Base-by-base conservation (phyloP, 805 yeast genomes). In the Millerago galiae region DNA sequence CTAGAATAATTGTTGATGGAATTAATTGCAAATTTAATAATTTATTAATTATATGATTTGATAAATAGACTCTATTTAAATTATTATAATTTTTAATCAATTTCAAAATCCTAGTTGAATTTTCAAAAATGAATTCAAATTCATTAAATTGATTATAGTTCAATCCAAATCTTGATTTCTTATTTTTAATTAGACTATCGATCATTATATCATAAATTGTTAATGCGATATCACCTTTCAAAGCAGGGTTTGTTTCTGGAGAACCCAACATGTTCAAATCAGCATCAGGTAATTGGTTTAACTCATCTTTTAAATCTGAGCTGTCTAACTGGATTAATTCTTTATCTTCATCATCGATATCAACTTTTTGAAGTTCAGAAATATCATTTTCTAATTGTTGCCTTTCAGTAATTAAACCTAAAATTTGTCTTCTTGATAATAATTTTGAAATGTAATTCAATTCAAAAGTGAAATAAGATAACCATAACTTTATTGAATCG, bases 401-500 rank as follows among this genome's bases (percentile, higher is more conserved):
- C 46, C 78, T 74, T 51, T 82, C 90, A 28, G 86, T 79, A 32
- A 84, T 72, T 43, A 90, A 68, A 4, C 91, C 91, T 60, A 91
- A 69, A 8, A 91, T 78, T 60, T 81, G 77, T 60, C 98, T 74
- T 65, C 98, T 77, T 7, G 88, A 81, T 38, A 90, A 68, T 46
- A 93, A 71, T 60, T 87, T 88, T 10, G 95, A 80, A 26, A 90
- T 78, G 55, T 89, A 91, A 18, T 84, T 76, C 53, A 91, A 72
- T 64, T 95, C 99, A 52, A 93, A 82, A 52, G 86, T 88, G 37
- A 86, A 79, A 62, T 93, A 93, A 49, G 83, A 85, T 30, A 79
- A 62, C 96, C 98, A 91, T 46, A 93, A 70, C 43, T 72, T 75
- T 14, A 70, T 61, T 8, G 81, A 75, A 39, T 85, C 90, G 2